Evolutionary conservation across 2,329 filamentous ascomycete genomes (phyloP), one percentile per base, ranked within the genome.

Genomic region (Exophiala alcalophila): DNA sequence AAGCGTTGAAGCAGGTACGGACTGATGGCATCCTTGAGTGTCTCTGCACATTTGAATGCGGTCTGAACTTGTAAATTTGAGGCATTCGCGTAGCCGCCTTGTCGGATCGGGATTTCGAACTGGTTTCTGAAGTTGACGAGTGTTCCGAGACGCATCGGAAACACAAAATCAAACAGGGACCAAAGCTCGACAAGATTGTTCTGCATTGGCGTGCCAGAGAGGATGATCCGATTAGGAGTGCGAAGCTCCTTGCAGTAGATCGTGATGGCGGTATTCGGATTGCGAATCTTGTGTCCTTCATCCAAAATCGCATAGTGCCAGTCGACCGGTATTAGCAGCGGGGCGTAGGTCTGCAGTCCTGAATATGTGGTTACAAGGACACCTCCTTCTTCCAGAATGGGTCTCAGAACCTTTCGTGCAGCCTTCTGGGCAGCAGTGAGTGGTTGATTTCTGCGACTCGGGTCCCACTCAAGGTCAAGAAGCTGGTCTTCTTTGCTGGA

Each of bases 151-250:
- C 90, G 84, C 87, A 97, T 96, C 0, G 94, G 92, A 50, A 89
- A 97, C 44, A 97, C 84, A 60, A 98, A 98, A 61, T 98, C 94
- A 60, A 98, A 97, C 0, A 98, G 70, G 0, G 91, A 97, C 91
- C 92, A 98, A 0, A 98, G 71, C 62, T 98, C 94, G 0, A 85
- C 83, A 18, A 98, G 68, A 51, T 96, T 97, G 64, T 98, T 98
- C 63, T 98, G 94, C 73, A 98, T 94, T 0, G 94, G 94, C 0
- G 92, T 98, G 4, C 92, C 92, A 0, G 94, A 97, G 1, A 98
- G 72, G 46, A 98, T 97, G 50, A 97, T 76, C 15, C 94, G 80
- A 57, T 97, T 92, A 0, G 86, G 78, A 0, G 92, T 98, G 23
- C 85, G 83, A 8, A 98, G 70, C 63, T 96, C 87, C 62, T 98